These are phyloP conservation scores for Podospora appendiculata DNA, from an alignment of 495 filamentous ascomycete species.

Conservation along the genomic window DNA sequence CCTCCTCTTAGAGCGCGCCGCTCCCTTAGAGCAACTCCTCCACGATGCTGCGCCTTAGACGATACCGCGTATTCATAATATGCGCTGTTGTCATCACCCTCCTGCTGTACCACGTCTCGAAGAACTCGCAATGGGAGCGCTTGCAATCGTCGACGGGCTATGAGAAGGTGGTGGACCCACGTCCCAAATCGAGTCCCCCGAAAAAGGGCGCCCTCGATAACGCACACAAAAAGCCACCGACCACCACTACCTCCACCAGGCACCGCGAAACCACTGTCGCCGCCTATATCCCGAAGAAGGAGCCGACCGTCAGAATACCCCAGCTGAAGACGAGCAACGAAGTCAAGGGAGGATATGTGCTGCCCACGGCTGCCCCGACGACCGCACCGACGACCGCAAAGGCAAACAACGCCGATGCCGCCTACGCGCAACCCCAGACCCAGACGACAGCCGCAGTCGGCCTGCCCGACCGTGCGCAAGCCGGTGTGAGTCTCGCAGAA, in stretches of 20 bases:
- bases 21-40: neutral
- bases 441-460: neutral
- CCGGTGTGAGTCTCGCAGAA: neutral
- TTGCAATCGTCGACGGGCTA: constrained; percentile 18
- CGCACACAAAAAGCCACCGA: neutral
- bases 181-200: neutral
- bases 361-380: constrained; percentile 14
- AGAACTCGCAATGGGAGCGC: constrained; percentile 40
- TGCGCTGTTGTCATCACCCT: constrained; percentile 60
- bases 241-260: neutral
- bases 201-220: neutral
- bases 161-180: neutral
- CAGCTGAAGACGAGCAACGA: constrained; percentile 28
- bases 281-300: constrained; percentile 10
- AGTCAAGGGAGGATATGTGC: constrained; percentile 12
- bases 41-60: constrained; percentile 65
- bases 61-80: constrained; percentile 67
- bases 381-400: neutral
- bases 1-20: neutral
- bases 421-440: neutral
- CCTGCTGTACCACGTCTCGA: constrained; percentile 56
- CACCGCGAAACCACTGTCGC: neutral
- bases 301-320: constrained; percentile 24
- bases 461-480: neutral
- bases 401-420: neutral